Conservation (phyloP, 1,284 basidiomycete species). For the Moniliophthora roreri region DNA sequence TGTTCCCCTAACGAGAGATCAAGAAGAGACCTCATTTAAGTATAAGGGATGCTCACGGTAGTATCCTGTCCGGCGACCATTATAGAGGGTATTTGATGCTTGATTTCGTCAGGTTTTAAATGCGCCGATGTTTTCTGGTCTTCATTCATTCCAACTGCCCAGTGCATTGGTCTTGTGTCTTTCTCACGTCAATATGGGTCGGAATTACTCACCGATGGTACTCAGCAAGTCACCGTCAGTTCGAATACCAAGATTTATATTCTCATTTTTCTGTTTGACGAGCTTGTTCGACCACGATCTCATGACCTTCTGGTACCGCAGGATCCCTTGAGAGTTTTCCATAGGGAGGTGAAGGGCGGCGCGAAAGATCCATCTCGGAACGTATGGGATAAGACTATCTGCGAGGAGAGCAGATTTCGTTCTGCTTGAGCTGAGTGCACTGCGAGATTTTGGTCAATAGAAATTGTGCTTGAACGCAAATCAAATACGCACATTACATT, state of each 20-base stretch:
- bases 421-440: background rate
- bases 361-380: conserved; percentile 12
- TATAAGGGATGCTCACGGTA: conserved; percentile 9
- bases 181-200: too few relatives aligned
- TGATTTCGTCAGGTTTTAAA: background rate
- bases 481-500: background rate
- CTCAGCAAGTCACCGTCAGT: background rate
- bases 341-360: conserved; percentile 9
- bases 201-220: background rate
- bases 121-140: background rate
- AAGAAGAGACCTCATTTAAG: background rate
- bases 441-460: background rate
- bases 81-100: conserved; percentile 1
- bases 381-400: conserved; percentile 12
- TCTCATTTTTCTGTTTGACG: conserved; percentile 5
- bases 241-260: background rate
- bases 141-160: background rate
- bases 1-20: conserved; percentile 9
- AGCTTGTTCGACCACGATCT: conserved; percentile 9
- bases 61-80: conserved; percentile 22
- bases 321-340: conserved; percentile 6
- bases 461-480: too few relatives aligned
- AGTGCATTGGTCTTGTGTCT: background rate
- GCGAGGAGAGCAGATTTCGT: conserved; percentile 9
- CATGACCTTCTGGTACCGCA: conserved; percentile 10